These are phyloP conservation scores for Herpotrichia juniperi DNA, from an alignment of 2,329 filamentous ascomycete species.

Conservation along the genomic window DNA sequence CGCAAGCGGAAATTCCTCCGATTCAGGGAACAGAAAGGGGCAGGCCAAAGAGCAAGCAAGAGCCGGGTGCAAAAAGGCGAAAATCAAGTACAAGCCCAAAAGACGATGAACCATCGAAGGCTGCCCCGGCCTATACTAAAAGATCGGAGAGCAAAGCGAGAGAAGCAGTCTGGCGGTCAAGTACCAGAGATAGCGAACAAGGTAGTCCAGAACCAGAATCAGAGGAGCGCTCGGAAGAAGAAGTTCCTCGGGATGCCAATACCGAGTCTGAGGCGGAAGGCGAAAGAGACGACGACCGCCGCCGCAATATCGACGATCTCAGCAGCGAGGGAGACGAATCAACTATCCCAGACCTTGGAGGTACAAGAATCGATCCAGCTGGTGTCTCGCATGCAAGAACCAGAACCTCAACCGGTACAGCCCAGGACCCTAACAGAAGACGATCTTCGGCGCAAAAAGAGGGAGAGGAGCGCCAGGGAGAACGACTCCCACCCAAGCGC, in stretches of 20 bases:
- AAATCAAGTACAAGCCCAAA: background rate
- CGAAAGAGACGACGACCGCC: background rate
- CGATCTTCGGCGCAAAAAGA: background rate
- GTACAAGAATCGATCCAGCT: background rate
- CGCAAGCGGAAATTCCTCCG: constrained; percentile 3
- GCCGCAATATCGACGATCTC: background rate
- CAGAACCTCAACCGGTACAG: background rate
- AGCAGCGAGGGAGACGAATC: background rate
- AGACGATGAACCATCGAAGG: constrained; percentile 5
- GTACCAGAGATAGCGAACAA: constrained; percentile 3
- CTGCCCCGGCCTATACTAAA: constrained; percentile 9
- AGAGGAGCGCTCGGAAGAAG: constrained; percentile 10
- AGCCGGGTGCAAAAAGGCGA: background rate
- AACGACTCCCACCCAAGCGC: background rate
- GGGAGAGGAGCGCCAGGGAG: background rate
- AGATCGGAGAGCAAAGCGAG: constrained; percentile 10
- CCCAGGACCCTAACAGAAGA: background rate
- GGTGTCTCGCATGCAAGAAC: background rate
- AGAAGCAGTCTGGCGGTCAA: constrained; percentile 8
- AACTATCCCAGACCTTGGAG: background rate
- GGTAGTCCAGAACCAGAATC: constrained; percentile 1
- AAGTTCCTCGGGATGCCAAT: constrained; percentile 12
- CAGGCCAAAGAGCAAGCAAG: background rate
- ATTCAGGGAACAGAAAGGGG: background rate
- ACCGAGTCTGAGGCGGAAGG: constrained; percentile 5